A percentile compares a stretch with the other conserved stretches of the same genome.
These are phyloP conservation scores for Nicotiana tabacum DNA, from an alignment of 257 asterid genomes.

Conservation along the genomic window DNA sequence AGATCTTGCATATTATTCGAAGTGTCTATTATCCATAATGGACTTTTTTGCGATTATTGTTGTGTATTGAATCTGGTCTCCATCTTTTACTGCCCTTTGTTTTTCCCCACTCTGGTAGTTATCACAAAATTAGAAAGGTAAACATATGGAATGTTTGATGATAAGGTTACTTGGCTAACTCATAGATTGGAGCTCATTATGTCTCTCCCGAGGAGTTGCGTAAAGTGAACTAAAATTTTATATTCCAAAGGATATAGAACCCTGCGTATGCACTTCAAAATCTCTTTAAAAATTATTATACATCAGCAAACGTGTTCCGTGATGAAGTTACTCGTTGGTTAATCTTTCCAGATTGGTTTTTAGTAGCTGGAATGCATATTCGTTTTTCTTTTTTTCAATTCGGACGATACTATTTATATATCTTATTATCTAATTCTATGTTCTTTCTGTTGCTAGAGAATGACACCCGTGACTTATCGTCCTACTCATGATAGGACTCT, in stretches of 20 bases:
- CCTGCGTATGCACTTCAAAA: neutral
- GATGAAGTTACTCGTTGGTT: neutral
- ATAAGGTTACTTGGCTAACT: neutral
- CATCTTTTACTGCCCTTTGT: neutral
- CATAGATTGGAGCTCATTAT: neutral
- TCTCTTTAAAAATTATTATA: neutral
- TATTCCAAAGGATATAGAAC: neutral
- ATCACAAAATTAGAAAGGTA: neutral
- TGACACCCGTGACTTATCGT: conserved; percentile 31
- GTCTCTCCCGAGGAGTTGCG: neutral
- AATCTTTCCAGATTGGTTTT: neutral
- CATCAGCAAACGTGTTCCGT: neutral
- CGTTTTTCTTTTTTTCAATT: neutral
- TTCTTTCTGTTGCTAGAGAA: conserved; percentile 21
- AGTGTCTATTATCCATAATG: neutral
- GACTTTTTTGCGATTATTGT: neutral
- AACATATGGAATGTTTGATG: neutral
- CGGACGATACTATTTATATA: neutral
- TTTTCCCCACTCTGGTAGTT: neutral
- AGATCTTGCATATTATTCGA: neutral
- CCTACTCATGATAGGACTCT: conserved; percentile 41
- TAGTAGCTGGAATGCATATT: neutral
- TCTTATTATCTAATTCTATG: neutral
- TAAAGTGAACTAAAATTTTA: neutral
- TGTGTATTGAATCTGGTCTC: neutral